Evolutionary conservation across 257 asterid genomes (phyloP), one percentile per base, ranked within the genome.

Genomic region (Lantana camara): DNA sequence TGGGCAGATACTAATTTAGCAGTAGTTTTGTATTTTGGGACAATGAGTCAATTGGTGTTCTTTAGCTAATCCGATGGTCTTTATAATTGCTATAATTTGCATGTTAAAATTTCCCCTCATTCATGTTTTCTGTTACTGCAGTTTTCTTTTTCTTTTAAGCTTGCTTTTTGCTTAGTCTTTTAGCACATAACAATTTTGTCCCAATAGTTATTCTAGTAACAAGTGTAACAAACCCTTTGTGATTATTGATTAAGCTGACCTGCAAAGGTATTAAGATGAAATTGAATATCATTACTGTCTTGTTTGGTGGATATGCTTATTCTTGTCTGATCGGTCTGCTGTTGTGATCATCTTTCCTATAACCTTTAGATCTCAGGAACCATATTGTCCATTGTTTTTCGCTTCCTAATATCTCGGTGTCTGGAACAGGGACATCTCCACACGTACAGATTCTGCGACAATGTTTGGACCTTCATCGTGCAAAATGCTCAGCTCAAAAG

Each of bases 401-500:
- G n/a, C n/a, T n/a, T n/a, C n/a, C n/a, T n/a, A n/a, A n/a, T n/a
- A n/a, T 27, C 32, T 2, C 32, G 32, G 2, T 27, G 32, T 74
- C 53, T 64, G 57, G 23, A 21, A 32, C 84, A 92, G 97, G 98
- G 97, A 59, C 98, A 92, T 92, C 96, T 92, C 65, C 98, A 89
- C 75, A 89, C 95, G 12, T 92, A 92, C 85, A 69, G 96, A 68
- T 86, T 86, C 89, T 86, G 96, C 45, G 98, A 92, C 81, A 89
- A 86, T 40, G 97, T 92, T 16, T 92, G 98, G 98, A 92, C 97
- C 22, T 92, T 92, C 88, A 85, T 86, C 86, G 68, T 92, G 62
- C 97, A 89, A 82, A 76, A 89, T 77, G 97, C 97, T 70, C 56
- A 57, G 57, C 78, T 92, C 71, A 92, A 89, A 77, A 79, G 81